Evolutionary conservation across 2,329 filamentous ascomycete genomes (phyloP), one percentile per base, ranked within the genome.

Genomic region (Sporothrix pallida): DNA sequence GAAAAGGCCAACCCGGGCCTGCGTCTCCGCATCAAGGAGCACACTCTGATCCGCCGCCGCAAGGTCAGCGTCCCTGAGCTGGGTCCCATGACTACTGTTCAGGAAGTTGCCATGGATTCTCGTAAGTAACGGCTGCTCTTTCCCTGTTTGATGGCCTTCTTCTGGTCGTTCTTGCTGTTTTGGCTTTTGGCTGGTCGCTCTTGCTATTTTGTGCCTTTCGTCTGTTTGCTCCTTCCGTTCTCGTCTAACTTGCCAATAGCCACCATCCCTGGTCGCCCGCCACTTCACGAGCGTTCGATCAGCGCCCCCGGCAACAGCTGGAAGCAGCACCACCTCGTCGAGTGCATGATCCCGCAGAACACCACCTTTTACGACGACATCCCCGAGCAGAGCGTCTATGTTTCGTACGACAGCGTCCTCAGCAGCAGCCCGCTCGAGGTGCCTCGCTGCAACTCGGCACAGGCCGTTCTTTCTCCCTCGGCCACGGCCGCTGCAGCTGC

Each of bases 31-130:
- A 83, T 88, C 78, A 90, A 88, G 79, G 87, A 90, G 77, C 86
- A 87, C 78, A 87, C 85, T 76, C 81, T 89, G 73, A 84, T 82
- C 69, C 84, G 89, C 75, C 85, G 90, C 77, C 86, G 89, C 76
- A 92, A 92, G 79, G 83, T 88, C 77, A 91, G 87, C 80, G 87
- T 90, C 15, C 87, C 89, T 10, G 90, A 92, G 75, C 80, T 91
- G 68, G 90, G 88, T 1, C 89, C 88, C 48, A 90, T 91, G 89
- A 91, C 89, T 5, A 91, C 90, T 1, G 90, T 92, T 15, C 89
- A 91, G 76, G 90, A 92, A 78, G 81, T 87, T 68, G 81, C 88
- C 70, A 91, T 92, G 89, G 90, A 92, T 81, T 92, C 90, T 78
- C 90, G 90, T 92, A 84, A 83, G 90, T 37, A 7, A 2, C 31